Percentiles rank a stretch among this genome's conserved stretches.
Evolutionary conservation across 768 basidiomycete species (phyloP).

Genomic region (Boletus rubescentipes): DNA sequence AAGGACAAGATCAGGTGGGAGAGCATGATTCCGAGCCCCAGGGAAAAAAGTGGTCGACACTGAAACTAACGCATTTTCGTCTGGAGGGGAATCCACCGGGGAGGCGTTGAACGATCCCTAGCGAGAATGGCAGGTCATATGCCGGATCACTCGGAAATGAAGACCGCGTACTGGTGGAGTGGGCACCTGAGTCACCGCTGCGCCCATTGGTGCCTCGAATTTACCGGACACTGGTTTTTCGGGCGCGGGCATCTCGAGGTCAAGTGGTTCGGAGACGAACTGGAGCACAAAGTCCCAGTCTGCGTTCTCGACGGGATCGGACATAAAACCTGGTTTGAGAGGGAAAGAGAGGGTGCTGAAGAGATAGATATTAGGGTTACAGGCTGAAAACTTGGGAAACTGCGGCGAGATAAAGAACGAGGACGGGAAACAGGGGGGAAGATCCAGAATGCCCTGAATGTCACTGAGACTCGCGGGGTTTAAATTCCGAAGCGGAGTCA

Average conservation of each 20-base stretch:
- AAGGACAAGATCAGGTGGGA: slow-evolving; percentile 63
- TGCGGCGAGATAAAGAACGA: not conserved
- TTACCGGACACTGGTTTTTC: slow-evolving; percentile 37
- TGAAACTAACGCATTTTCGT: slow-evolving; percentile 59
- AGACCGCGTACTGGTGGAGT: slow-evolving; percentile 58
- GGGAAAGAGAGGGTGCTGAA: not conserved
- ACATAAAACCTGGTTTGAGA: slow-evolving; percentile 16
- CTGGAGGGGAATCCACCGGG: slow-evolving; percentile 28
- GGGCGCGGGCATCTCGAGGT: slow-evolving; percentile 32
- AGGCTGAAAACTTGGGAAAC: not conserved
- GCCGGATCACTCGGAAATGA: slow-evolving; percentile 1
- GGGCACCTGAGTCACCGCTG: slow-evolving; percentile 45
- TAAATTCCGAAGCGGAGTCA: slow-evolving; percentile 18
- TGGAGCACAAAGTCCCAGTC: slow-evolving; percentile 67
- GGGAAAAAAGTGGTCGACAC: slow-evolving; percentile 85
- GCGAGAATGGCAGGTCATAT: not conserved
- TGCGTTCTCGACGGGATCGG: slow-evolving; percentile 39
- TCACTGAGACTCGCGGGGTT: slow-evolving; percentile 12
- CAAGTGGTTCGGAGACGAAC: slow-evolving; percentile 50
- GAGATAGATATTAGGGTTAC: not conserved
- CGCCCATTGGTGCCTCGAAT: slow-evolving; percentile 14
- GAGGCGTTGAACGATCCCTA: slow-evolving; percentile 37
- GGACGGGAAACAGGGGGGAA: slow-evolving; percentile 19
- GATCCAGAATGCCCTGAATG: not conserved
- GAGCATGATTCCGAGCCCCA: slow-evolving; percentile 53